Conservation (phyloP, 768 basidiomycete genomes). For the Peribolospora baueri region DNA sequence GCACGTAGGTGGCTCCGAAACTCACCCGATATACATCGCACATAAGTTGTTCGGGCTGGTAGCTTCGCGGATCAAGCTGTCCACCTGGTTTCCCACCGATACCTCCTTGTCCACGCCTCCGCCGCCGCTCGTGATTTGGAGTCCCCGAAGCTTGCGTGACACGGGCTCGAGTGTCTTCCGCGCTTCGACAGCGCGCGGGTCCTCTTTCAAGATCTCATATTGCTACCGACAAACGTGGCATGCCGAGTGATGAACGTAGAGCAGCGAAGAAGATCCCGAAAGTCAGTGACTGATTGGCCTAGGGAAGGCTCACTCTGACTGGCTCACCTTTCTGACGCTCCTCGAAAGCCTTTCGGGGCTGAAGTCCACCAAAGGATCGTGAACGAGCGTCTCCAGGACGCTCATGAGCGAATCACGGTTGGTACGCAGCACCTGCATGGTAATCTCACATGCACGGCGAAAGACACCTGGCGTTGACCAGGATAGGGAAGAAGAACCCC, state of each 20-base stretch:
- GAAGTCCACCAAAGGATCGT: conserved; percentile 93
- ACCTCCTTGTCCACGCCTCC: conserved; percentile 30
- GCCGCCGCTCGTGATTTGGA: conserved; percentile 12
- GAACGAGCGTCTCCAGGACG: conserved; percentile 85
- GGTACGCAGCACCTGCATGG: conserved; percentile 57
- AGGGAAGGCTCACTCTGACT: not conserved
- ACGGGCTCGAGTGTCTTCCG: conserved; percentile 53
- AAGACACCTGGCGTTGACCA: conserved; percentile 38
- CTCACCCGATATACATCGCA: too few relatives aligned
- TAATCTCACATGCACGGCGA: conserved; percentile 72
- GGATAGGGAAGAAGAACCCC: not conserved
- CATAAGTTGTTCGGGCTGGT: conserved; percentile 40
- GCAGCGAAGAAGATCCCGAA: not conserved
- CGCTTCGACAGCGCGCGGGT: conserved; percentile 5
- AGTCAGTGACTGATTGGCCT: not conserved
- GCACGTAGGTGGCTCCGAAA: too few relatives aligned
- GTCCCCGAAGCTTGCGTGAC: conserved; percentile 42
- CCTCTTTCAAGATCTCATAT: not conserved
- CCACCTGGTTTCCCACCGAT: conserved; percentile 67
- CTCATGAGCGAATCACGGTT: conserved; percentile 87
- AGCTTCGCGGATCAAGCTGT: conserved; percentile 73
- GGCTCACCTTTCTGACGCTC: not conserved
- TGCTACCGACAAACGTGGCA: not conserved
- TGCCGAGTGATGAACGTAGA: not conserved
- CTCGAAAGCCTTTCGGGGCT: conserved; percentile 35